Conservation (phyloP, 441 rosid species). For the Euphorbia neoarborescens region DNA sequence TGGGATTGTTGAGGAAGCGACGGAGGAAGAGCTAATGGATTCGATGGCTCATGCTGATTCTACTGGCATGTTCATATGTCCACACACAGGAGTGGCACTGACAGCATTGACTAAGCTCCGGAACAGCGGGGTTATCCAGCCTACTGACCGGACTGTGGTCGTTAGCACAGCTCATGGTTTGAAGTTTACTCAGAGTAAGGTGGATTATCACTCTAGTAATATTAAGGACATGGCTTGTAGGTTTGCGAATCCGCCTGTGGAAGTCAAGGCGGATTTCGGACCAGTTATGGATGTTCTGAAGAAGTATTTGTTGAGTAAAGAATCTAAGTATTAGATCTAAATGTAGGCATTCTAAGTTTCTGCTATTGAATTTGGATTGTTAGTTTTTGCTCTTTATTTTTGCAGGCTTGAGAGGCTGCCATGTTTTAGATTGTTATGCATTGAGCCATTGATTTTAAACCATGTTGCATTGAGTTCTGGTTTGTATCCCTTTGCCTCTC, state of each 20-base stretch:
- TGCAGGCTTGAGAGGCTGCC: not conserved
- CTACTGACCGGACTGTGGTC: slow-evolving; percentile 49
- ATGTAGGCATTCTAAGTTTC: slow-evolving; percentile 5
- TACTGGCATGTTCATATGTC: slow-evolving; percentile 52
- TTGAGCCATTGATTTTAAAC: not conserved
- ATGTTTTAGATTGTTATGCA: not conserved
- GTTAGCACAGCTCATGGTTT: slow-evolving; percentile 61
- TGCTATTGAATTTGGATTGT: no score
- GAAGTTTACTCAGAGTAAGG: slow-evolving; percentile 54
- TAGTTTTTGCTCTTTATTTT: not conserved
- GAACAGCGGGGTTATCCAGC: slow-evolving; percentile 40
- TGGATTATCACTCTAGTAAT: slow-evolving; percentile 45
- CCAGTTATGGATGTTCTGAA: slow-evolving; percentile 60
- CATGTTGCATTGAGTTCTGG: no score
- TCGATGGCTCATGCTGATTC: slow-evolving; percentile 50
- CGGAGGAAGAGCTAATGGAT: slow-evolving; percentile 56
- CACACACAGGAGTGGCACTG: slow-evolving; percentile 64
- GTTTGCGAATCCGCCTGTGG: slow-evolving; percentile 50
- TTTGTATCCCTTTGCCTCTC: no score
- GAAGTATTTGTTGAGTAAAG: slow-evolving; percentile 37
- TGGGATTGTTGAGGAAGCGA: slow-evolving; percentile 52
- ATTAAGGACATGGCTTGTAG: slow-evolving; percentile 45
- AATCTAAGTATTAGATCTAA: slow-evolving; percentile 11
- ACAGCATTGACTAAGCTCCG: slow-evolving; percentile 50
- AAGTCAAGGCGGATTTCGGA: slow-evolving; percentile 49